phyloP scores from a whole-genome alignment of 345 rosid species.

The Corchorus capsularis region DNA sequence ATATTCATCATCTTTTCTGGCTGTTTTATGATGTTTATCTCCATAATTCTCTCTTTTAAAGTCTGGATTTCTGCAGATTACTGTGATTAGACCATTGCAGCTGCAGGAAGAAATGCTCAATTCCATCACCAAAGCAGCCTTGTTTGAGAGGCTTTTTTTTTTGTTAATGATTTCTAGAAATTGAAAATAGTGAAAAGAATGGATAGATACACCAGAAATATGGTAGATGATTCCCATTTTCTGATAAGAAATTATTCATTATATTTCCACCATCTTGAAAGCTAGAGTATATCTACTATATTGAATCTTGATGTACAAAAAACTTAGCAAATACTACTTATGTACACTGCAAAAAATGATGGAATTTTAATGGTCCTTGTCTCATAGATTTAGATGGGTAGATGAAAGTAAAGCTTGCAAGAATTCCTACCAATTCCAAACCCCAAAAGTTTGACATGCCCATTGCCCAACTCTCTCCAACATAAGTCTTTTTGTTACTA shows the following conservation, averaged over 20 bases:
- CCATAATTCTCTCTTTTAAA: background rate
- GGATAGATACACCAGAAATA: too few species aligned
- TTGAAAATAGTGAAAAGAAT: too few species aligned
- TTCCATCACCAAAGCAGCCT: too few species aligned
- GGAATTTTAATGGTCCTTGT: background rate
- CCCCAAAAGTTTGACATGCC: background rate
- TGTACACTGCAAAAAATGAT: background rate
- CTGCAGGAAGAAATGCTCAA: too few species aligned
- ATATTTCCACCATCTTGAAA: background rate
- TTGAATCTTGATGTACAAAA: conserved; percentile 2
- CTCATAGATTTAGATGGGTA: conserved; percentile 8
- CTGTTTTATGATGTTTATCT: background rate
- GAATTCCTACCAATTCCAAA: background rate
- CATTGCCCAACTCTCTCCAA: background rate
- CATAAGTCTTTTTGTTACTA: background rate
- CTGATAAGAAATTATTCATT: background rate
- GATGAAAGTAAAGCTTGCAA: conserved; percentile 14
- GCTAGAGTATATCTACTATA: background rate
- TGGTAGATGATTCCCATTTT: too few species aligned
- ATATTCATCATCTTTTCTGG: background rate
- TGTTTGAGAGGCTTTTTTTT: too few species aligned
- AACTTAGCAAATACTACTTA: too few species aligned
- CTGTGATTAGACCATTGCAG: too few species aligned
- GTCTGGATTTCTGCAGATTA: too few species aligned
- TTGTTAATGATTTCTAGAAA: too few species aligned